Evolutionary conservation across 1,284 basidiomycete genomes (phyloP).

Genomic region (Ganoderma sinense): DNA sequence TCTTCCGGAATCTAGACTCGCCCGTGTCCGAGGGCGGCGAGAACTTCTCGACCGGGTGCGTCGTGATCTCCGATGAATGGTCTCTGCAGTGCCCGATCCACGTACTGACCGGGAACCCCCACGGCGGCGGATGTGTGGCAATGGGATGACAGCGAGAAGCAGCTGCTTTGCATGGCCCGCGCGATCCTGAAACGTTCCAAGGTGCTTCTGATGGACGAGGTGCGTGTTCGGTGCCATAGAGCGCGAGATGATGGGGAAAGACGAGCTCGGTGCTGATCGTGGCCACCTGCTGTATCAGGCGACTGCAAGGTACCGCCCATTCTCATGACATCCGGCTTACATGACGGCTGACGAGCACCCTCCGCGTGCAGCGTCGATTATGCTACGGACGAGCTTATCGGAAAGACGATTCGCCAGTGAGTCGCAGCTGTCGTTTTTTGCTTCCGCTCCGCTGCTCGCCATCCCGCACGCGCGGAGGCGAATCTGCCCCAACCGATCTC

Average conservation of each 20-base stretch:
- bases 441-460: background rate
- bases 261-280: conserved; percentile 16
- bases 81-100: conserved; percentile 64
- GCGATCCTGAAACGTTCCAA: conserved; percentile 82
- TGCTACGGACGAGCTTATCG: conserved; percentile 78
- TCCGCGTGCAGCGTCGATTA: conserved; percentile 67
- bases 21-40: conserved; percentile 90
- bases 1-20: conserved; percentile 88
- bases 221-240: conserved; percentile 43
- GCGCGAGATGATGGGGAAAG: background rate
- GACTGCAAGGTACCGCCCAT: conserved; percentile 61
- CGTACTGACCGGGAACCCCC: background rate
- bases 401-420: conserved; percentile 78
- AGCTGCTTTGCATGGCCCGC: conserved; percentile 85
- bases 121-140: background rate
- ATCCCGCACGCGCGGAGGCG: background rate
- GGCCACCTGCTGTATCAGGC: conserved; percentile 48
- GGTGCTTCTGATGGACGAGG: conserved; percentile 85
- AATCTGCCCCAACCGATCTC: conserved; percentile 13
- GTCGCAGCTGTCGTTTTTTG: conserved; percentile 32
- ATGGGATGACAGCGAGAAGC: conserved; percentile 66
- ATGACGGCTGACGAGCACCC: conserved; percentile 14
- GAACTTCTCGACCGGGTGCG: conserved; percentile 88
- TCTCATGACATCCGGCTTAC: conserved; percentile 21
- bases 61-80: conserved; percentile 86